Evolutionary conservation across 805 yeast species (phyloP), one percentile per base, ranked within the genome.

Genomic region (Metschnikowia baotianmanensis): DNA sequence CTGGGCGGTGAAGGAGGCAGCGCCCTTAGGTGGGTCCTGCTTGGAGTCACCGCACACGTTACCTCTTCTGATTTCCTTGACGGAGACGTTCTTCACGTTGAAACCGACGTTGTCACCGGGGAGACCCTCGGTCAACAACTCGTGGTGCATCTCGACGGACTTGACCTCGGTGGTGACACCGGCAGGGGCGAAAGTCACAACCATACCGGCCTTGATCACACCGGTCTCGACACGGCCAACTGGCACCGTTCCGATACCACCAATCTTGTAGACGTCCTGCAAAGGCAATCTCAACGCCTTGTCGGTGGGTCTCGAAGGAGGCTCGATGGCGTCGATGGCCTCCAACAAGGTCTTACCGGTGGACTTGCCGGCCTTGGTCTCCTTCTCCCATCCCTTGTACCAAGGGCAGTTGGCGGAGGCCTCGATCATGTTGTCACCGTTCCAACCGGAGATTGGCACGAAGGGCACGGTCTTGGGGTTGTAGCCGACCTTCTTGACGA

Each of bases 191-290:
- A 85, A 83, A 63, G 86, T 74, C 51, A 85, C 90, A 63, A 85
- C 81, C 88, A 85, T 86, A 77, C 93, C 95, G 64, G 91, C 81
- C 80, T 85, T 84, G 76, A 86, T 85, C 56, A 80, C 73, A 79
- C 95, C 95, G 71, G 95, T 86, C 79, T 86, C 93, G 63, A 86
- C 89, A 78, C 93, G 83, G 63, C 95, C 95, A 76, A 83, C 87
- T 72, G 93, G 91, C 77, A 86, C 95, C 63, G 91, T 83, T 61
- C 89, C 90, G 63, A 83, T 82, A 77, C 86, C 90, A 78, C 91
- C 91, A 66, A 85, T 85, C 87, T 84, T 84, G 89, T 85, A 84
- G 62, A 86, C 87, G 78, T 86, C 95, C 75, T 83, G 87, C 67
- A 86, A 81, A 64, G 91, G 91, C 69, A 86, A 82, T 71, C 91